Conservation (phyloP, 176 grass and related monocot genomes). For the Tillandsia fasciculata region DNA sequence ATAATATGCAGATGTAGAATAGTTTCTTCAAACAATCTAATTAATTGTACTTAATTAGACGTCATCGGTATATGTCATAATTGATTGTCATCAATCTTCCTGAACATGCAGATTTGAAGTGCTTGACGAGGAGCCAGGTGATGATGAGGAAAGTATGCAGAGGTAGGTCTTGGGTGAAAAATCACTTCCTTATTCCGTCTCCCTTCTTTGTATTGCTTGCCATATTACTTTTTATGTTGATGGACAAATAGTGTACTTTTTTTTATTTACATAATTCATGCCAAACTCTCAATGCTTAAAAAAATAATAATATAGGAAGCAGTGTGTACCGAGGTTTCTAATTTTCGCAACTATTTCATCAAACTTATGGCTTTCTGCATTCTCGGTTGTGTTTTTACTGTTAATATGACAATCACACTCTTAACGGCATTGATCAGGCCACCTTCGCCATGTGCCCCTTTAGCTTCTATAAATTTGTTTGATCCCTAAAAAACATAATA, state of each 20-base stretch:
- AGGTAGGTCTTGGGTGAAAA: constrained; percentile 32
- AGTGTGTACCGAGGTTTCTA: too few relatives aligned
- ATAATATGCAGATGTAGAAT: neutral
- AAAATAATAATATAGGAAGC: neutral
- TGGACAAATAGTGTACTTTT: neutral
- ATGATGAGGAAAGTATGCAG: constrained; percentile 89
- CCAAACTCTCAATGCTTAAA: neutral
- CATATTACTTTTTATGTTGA: neutral
- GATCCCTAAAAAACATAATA: neutral
- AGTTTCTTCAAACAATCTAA: neutral
- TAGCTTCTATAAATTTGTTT: neutral
- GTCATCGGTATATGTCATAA: too few relatives aligned
- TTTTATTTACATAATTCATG: neutral
- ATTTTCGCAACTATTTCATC: neutral
- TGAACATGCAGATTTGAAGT: constrained; percentile 74
- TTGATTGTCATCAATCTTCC: constrained; percentile 13
- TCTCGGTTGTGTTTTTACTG: neutral
- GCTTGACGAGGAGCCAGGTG: constrained; percentile 93
- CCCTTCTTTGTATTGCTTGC: neutral
- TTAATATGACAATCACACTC: neutral
- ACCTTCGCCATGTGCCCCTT: neutral
- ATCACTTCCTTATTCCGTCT: neutral
- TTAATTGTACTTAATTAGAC: too few relatives aligned
- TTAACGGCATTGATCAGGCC: neutral
- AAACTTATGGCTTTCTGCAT: neutral